phyloP scores from a whole-genome alignment of 108 stramenopile genomes.

The Cyclotella kingstonii region DNA sequence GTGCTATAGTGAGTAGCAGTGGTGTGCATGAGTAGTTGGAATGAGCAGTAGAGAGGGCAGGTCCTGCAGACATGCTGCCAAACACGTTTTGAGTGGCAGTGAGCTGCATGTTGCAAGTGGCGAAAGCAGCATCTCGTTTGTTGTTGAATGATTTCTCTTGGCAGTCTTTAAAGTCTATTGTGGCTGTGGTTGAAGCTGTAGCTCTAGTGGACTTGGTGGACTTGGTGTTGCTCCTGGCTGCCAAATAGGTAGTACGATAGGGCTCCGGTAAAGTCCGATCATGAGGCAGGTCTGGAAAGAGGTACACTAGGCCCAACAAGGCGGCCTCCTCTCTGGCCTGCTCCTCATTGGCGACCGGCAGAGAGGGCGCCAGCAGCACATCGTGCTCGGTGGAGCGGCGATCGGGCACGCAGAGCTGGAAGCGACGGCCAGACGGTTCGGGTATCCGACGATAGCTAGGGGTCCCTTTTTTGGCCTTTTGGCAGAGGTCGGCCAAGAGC shows the following conservation, averaged over 20 bases:
- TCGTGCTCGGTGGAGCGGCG: conserved; percentile 68
- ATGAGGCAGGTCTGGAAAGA: conserved; percentile 80
- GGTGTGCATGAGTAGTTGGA: conserved; percentile 28
- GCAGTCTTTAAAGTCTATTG: background rate
- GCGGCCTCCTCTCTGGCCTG: conserved; percentile 87
- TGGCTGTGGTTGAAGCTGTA: background rate
- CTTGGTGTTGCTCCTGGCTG: conserved; percentile 18
- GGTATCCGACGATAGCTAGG: conserved; percentile 51
- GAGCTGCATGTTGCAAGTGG: conserved; percentile 28
- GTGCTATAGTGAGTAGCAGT: conserved; percentile 44
- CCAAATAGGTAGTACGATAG: conserved; percentile 82
- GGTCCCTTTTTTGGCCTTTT: conserved; percentile 56
- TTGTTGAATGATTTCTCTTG: background rate
- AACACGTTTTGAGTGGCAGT: conserved; percentile 19
- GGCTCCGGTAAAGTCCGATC: conserved; percentile 93
- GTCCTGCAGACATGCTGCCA: background rate
- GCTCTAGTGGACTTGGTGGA: background rate
- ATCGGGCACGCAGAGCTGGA: conserved; percentile 80
- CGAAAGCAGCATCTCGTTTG: conserved; percentile 1
- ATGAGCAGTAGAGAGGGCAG: too few relatives aligned
- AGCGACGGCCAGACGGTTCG: conserved; percentile 15
- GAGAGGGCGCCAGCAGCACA: conserved; percentile 66
- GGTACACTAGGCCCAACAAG: conserved; percentile 78
- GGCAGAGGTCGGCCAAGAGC: conserved; percentile 66
- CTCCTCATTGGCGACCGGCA: conserved; percentile 66